Conservation (phyloP, 805 yeast species). For the Candida fluviatilis region DNA sequence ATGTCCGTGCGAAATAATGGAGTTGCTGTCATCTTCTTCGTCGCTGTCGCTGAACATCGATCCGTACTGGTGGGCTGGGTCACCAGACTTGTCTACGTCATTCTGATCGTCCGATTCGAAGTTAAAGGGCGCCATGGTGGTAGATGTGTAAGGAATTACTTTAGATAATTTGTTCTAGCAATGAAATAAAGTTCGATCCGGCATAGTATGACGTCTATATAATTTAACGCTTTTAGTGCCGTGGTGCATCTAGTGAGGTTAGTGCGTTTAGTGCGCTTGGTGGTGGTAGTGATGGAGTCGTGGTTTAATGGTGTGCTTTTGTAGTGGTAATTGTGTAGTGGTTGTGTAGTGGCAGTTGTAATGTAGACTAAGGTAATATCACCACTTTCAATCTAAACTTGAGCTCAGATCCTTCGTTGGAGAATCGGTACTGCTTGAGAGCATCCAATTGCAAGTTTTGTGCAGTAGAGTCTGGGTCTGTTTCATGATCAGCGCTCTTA, state of each 20-base stretch:
- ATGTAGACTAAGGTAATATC: conserved; percentile 11
- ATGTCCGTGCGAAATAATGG: conserved; percentile 21
- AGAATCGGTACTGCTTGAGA: conserved; percentile 15
- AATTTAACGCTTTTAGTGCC: too few relatives aligned
- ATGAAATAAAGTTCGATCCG: too few relatives aligned
- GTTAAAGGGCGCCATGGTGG: background rate
- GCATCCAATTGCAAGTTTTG: conserved; percentile 6
- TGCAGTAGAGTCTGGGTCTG: background rate
- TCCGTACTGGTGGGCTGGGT: background rate
- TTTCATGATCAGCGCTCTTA: conserved; percentile 3
- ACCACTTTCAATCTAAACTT: conserved; percentile 26
- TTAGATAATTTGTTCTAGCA: too few relatives aligned
- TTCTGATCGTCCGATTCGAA: background rate
- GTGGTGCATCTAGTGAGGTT: too few relatives aligned
- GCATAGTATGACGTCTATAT: too few relatives aligned
- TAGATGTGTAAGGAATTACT: background rate
- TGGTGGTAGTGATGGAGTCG: too few relatives aligned
- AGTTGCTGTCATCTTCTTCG: conserved; percentile 17
- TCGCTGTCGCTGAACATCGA: conserved; percentile 12
- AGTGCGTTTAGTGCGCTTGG: too few relatives aligned
- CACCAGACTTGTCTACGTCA: background rate
- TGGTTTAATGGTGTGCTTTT: too few relatives aligned
- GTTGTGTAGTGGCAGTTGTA: too few relatives aligned
- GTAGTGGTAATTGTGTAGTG: too few relatives aligned
- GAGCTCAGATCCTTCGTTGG: conserved; percentile 24